Conservation (phyloP, 2,329 filamentous ascomycete genomes). For the Tympanopsis confertula region DNA sequence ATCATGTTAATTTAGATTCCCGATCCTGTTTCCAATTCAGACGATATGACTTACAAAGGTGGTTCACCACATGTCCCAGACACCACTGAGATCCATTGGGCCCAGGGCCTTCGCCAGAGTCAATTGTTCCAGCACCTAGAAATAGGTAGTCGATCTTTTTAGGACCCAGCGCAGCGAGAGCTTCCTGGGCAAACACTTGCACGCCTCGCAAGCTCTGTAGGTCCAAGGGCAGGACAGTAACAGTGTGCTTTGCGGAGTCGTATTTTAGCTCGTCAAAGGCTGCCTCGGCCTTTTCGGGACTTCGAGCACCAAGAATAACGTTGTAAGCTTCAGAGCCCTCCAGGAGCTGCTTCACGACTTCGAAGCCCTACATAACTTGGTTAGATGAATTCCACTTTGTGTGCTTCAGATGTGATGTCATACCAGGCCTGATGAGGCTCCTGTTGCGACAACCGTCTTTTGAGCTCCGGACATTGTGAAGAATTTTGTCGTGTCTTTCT, state of each 20-base stretch:
- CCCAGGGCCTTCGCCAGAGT: slow-evolving; percentile 16
- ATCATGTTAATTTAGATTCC: background rate
- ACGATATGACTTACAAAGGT: slow-evolving; percentile 15
- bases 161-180: background rate
- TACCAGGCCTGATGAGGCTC: slow-evolving; percentile 14
- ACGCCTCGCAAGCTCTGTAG: background rate
- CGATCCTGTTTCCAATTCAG: background rate
- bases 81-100: slow-evolving; percentile 34
- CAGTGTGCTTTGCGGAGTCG: background rate
- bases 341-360: background rate
- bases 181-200: background rate
- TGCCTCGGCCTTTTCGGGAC: background rate
- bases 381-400: background rate
- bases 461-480: too few relatives aligned
- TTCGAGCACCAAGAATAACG: background rate
- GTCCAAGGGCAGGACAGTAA: background rate
- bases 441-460: background rate
- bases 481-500: too few relatives aligned
- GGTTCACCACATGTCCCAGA: slow-evolving; percentile 8
- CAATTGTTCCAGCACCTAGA: background rate
- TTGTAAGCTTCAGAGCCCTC: background rate
- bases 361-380: slow-evolving; percentile 13
- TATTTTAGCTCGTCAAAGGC: background rate
- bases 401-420: slow-evolving; percentile 5
- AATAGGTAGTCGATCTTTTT: background rate